Evolutionary conservation across 23 red algal genomes (phyloP).

Genomic region (Gracilaria domingensis): DNA sequence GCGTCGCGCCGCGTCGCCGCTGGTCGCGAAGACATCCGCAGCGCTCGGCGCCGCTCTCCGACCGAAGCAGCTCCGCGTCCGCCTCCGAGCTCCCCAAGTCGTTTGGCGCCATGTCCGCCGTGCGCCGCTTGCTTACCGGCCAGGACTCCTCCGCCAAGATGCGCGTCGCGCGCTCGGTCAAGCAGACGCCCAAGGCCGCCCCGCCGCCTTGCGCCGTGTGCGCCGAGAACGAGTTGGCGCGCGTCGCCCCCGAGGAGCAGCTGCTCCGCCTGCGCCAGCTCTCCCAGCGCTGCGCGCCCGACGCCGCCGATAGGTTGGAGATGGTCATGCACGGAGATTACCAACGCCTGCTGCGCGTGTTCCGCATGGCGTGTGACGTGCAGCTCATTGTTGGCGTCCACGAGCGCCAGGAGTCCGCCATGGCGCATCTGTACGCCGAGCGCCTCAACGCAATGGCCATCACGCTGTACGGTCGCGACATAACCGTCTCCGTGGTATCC

Average conservation of each 20-base stretch:
- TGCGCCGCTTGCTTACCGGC: conserved; percentile 52
- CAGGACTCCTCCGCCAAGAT: conserved; percentile 50
- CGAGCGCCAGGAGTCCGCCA: not conserved
- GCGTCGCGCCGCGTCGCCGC: not conserved
- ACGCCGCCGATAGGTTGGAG: conserved; percentile 21
- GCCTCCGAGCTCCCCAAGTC: not conserved
- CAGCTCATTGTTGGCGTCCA: conserved; percentile 35
- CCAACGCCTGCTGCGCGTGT: conserved; percentile 38
- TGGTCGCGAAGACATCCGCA: not conserved
- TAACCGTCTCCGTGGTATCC: conserved; percentile 38
- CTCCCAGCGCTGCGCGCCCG: conserved; percentile 13
- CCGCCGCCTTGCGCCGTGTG: conserved; percentile 7
- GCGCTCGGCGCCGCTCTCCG: not conserved
- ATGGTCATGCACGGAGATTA: conserved; percentile 28
- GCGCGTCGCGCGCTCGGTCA: conserved; percentile 22
- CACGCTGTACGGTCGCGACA: conserved; percentile 28
- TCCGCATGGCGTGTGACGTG: conserved; percentile 45
- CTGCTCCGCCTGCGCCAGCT: conserved; percentile 26
- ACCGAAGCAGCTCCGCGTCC: not conserved
- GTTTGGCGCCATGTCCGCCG: conserved; percentile 32
- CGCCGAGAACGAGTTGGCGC: not conserved
- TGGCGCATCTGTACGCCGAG: conserved; percentile 43
- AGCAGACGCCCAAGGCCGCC: not conserved
- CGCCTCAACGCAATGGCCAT: conserved; percentile 49
- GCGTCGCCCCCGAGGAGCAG: conserved; percentile 7